Evolutionary conservation across 805 yeast species (phyloP).

Genomic region (Ogataea siamensis): DNA sequence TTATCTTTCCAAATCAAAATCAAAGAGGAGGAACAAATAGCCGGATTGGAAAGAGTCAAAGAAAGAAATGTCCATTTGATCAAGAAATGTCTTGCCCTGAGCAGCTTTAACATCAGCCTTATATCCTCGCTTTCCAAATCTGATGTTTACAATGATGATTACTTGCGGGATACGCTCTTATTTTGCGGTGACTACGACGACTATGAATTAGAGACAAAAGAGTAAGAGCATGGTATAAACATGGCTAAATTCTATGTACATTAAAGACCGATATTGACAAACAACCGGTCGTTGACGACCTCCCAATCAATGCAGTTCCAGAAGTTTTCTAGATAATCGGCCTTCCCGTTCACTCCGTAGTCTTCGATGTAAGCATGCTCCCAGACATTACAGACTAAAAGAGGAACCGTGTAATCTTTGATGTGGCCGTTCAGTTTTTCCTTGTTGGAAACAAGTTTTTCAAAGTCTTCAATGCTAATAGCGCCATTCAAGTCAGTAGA

Average conservation of each 20-base stretch:
- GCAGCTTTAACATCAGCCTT: conserved; percentile 33
- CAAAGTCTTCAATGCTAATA: conserved; percentile 53
- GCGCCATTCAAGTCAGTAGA: conserved; percentile 74
- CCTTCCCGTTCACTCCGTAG: conserved; percentile 76
- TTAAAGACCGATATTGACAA: conserved; percentile 21
- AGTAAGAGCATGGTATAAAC: conserved; percentile 1
- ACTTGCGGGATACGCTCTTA: conserved; percentile 29
- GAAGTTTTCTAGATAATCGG: conserved; percentile 68
- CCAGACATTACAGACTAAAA: conserved; percentile 82
- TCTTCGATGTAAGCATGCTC: conserved; percentile 84
- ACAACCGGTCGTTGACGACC: conserved; percentile 51
- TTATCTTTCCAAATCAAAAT: conserved; percentile 16
- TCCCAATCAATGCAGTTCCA: conserved; percentile 87
- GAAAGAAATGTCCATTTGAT: conserved; percentile 15
- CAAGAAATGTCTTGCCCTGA: conserved; percentile 25
- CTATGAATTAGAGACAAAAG: conserved; percentile 27
- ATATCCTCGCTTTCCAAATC: conserved; percentile 34
- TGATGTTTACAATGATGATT: conserved; percentile 33
- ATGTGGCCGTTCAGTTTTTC: conserved; percentile 31
- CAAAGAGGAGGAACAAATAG: conserved; percentile 14
- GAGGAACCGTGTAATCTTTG: conserved; percentile 66
- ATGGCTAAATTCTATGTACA: conserved; percentile 13
- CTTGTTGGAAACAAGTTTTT: conserved; percentile 40
- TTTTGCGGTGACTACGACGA: conserved; percentile 32
- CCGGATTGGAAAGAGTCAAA: conserved; percentile 18